Evolutionary conservation across 768 basidiomycete genomes (phyloP).

Genomic region (Exsudoporus frostii): DNA sequence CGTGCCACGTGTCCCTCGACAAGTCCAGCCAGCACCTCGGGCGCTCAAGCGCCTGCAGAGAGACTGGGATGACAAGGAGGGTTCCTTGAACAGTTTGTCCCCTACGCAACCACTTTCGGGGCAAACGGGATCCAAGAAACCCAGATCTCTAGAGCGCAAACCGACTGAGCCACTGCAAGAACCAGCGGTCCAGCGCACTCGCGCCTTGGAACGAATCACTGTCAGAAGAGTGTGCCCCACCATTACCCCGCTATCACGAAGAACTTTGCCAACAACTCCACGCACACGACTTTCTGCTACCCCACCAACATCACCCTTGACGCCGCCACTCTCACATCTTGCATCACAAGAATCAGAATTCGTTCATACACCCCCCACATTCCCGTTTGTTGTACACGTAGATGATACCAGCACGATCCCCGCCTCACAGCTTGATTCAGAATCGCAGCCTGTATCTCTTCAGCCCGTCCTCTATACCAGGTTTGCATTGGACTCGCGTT

Average conservation of each 20-base stretch:
- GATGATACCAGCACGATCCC: conserved; percentile 33
- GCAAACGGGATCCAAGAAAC: conserved; percentile 18
- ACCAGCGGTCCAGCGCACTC: conserved; percentile 12
- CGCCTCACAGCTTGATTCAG: conserved; percentile 36
- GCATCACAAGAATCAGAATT: conserved; percentile 46
- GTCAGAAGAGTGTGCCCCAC: conserved; percentile 17
- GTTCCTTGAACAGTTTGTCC: conserved; percentile 1
- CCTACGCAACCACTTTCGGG: conserved; percentile 7
- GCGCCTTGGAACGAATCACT: conserved; percentile 18
- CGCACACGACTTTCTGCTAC: conserved; percentile 14
- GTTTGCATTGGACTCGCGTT: conserved; percentile 31
- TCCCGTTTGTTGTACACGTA: conserved; percentile 30
- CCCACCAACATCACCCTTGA: conserved; percentile 30
- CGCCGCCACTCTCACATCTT: conserved; percentile 21
- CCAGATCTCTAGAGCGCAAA: conserved; percentile 29
- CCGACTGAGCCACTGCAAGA: conserved; percentile 36
- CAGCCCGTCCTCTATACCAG: conserved; percentile 38
- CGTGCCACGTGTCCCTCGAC: conserved; percentile 45
- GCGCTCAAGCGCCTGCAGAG: conserved; percentile 38
- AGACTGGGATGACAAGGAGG: conserved; percentile 32
- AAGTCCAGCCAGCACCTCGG: conserved; percentile 43
- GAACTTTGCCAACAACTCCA: conserved; percentile 3
- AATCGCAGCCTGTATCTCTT: conserved; percentile 26
- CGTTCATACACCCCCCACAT: conserved; percentile 46
- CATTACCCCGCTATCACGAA: conserved; percentile 4